Evolutionary conservation across 305 asterid genomes (phyloP).

Genomic region (Solanum aculeatissimum): DNA sequence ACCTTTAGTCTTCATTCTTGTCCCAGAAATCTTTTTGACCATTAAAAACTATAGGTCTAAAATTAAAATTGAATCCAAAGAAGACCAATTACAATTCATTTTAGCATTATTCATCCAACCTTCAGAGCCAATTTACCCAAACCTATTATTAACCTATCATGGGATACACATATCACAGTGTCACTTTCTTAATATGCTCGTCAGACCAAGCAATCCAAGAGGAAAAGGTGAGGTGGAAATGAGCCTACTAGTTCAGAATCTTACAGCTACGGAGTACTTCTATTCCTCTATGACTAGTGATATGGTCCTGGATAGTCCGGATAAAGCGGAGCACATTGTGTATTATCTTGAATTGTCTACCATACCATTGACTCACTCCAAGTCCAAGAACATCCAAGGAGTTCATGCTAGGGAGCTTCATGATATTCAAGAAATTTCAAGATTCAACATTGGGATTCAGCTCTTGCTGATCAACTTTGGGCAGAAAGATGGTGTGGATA

Average conservation of each 20-base stretch:
- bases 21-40: not conserved
- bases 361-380: not conserved
- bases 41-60: not conserved
- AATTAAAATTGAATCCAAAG: not conserved
- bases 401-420: not conserved
- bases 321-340: not conserved
- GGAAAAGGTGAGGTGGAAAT: not conserved
- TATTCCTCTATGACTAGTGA: not conserved
- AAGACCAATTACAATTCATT: not conserved
- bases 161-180: not conserved
- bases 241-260: not conserved
- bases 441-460: not conserved
- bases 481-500: not conserved
- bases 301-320: not conserved
- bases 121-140: not conserved
- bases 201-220: not conserved
- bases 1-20: not conserved
- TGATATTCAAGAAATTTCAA: not conserved
- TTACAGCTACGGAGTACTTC: not conserved
- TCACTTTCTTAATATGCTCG: not conserved
- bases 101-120: not conserved
- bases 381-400: not conserved
- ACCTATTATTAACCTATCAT: not conserved
- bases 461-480: not conserved
- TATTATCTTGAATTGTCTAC: not conserved